Evolutionary conservation across 2,329 filamentous ascomycete genomes (phyloP), one percentile per base, ranked within the genome.

Genomic region (Apiospora koreana): DNA sequence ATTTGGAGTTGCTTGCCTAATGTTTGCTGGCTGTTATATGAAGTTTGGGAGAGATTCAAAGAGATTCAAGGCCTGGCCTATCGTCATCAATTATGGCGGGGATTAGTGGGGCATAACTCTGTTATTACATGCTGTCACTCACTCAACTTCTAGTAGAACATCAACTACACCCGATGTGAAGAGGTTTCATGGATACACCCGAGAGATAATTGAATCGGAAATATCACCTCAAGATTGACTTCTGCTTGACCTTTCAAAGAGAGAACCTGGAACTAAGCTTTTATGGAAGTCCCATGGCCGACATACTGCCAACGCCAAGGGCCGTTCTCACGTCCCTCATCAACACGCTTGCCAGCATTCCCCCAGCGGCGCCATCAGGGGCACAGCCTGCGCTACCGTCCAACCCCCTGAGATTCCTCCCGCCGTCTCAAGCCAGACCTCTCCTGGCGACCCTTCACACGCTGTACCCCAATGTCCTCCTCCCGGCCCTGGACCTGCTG

Each of bases 401-500:
- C 50, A 81, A 83, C 75, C 79, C 82, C 14, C 80, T 83, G 2
- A 75, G 74, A 45, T 78, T 75, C 68, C 74, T 85, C 48, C 77
- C 81, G 3, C 74, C 78, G 28, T 35, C 50, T 1, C 74, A 81
- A n/a, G 79, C 84, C 70, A 83, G 85, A 1, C 85, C 88, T 66
- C 82, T 92, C 21, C 83, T 97, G n/a, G 83, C 94, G 1, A 94
- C 93, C 0, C 87, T 97, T 0, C 95, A 98, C 81, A 92, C 94
- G 43, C 83, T 98, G 18, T 97, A 97, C 77, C 94, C 94, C 0
- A 89, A 89, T 73, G 88, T 94, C 69, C 83, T 98, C 1, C 89
- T 98, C 0, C 93, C 94, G 2, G 94, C 95, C 0, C 86, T 99
- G 2, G 95, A 98, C 80, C 86, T 98, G 0, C 86, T 99, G 0